phyloP scores from a whole-genome alignment of 257 asterid species.

The Thymus mandschuricus region DNA sequence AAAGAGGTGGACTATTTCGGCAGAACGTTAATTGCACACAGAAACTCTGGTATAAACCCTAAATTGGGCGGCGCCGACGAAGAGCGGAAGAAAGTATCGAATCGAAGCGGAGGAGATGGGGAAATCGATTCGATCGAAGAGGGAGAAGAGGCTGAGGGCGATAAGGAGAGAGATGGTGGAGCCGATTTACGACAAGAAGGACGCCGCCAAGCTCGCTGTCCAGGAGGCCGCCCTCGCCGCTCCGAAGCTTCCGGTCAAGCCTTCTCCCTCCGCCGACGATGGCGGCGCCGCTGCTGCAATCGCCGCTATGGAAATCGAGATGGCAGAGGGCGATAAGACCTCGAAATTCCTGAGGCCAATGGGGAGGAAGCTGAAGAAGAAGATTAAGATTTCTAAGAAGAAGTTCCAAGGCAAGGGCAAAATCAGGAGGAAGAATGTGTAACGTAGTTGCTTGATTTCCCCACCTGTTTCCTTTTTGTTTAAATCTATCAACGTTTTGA shows the following conservation, averaged over 20 bases:
- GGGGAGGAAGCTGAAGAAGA: conserved; percentile 88
- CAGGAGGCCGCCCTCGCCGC: conserved; percentile 90
- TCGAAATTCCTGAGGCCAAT: conserved; percentile 61
- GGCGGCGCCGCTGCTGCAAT: conserved; percentile 22
- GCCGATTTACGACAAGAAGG: conserved; percentile 74
- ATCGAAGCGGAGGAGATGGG: conserved; percentile 46
- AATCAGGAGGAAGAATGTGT: conserved; percentile 65
- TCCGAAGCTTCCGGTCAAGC: conserved; percentile 76
- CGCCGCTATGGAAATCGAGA: conserved; percentile 54
- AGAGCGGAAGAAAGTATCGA: background rate
- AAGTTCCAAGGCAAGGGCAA: conserved; percentile 72
- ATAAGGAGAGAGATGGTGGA: conserved; percentile 84
- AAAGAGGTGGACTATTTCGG: background rate
- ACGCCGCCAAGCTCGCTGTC: conserved; percentile 80
- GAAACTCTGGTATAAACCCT: background rate
- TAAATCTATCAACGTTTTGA: background rate
- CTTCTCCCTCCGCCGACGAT: conserved; percentile 30
- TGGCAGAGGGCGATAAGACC: conserved; percentile 41
- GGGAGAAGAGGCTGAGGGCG: conserved; percentile 85
- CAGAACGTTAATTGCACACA: background rate
- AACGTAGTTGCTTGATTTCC: conserved; percentile 7
- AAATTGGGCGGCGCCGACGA: conserved; percentile 26
- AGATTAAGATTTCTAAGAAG: conserved; percentile 69
- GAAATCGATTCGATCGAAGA: conserved; percentile 86
- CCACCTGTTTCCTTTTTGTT: background rate